These are phyloP conservation scores for Boletales sp. DNA, from an alignment of 768 basidiomycete genomes.

Conservation along the genomic window DNA sequence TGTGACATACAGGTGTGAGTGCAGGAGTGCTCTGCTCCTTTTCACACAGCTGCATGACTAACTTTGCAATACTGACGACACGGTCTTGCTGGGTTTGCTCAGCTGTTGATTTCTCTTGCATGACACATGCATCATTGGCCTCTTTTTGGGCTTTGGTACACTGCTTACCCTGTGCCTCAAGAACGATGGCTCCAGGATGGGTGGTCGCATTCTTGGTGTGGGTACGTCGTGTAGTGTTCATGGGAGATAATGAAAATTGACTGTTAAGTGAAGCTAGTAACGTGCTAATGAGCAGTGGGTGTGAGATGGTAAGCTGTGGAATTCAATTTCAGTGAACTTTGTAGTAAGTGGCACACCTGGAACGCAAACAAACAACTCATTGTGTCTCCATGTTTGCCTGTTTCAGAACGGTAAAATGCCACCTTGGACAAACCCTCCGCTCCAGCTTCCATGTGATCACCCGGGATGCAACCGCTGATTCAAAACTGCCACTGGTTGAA, in stretches of 20 bases:
- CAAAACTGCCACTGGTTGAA: neutral
- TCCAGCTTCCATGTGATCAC: neutral
- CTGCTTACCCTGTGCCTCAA: neutral
- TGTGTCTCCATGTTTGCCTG: too few relatives aligned
- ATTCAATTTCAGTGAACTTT: too few relatives aligned
- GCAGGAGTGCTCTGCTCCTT: neutral
- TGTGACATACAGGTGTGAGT: neutral
- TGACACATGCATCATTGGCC: neutral
- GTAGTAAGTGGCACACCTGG: neutral
- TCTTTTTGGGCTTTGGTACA: neutral
- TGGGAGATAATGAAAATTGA: too few relatives aligned
- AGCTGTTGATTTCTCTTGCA: neutral
- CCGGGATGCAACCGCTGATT: neutral
- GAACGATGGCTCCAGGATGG: neutral
- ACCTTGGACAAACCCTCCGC: neutral
- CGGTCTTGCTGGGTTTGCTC: neutral
- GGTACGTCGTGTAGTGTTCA: neutral
- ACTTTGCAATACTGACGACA: neutral
- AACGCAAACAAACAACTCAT: neutral
- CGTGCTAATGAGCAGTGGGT: neutral
- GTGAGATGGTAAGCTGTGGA: neutral
- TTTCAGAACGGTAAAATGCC: too few relatives aligned
- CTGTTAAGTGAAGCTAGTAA: too few relatives aligned
- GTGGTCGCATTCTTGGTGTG: neutral
- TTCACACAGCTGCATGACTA: slow-evolving; percentile 1